Percentiles rank a stretch among this genome's conserved stretches.
phyloP scores from a whole-genome alignment of 225 moss, liverwort and hornwort genomes.

The Physcomitrellopsis africana region DNA sequence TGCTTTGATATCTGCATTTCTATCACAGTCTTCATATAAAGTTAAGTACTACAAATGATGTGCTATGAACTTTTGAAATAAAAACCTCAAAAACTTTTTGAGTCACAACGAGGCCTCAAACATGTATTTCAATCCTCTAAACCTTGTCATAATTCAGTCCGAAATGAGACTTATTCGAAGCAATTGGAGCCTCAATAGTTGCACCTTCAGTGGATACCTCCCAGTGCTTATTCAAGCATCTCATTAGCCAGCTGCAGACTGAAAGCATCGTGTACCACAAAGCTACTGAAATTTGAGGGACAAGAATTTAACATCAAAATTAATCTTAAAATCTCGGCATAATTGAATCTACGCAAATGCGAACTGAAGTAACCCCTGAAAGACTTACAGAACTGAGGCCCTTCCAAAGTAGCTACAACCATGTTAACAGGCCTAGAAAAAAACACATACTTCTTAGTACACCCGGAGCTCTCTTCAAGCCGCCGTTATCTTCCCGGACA shows the following conservation, averaged over 20 bases:
- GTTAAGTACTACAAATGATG: conserved; percentile 51
- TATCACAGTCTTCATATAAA: conserved; percentile 71
- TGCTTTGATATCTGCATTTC: conserved; percentile 70
- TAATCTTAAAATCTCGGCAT: conserved; percentile 20
- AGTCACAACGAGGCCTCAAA: conserved; percentile 9
- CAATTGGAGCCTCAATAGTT: neutral
- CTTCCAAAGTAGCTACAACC: conserved; percentile 12
- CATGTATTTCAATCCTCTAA: neutral
- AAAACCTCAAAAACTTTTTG: neutral
- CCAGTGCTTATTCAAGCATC: neutral
- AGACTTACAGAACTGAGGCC: neutral
- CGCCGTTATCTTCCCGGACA: neutral
- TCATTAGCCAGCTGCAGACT: neutral
- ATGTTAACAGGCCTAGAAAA: neutral
- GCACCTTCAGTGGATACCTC: neutral
- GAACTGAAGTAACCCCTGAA: neutral
- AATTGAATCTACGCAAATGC: neutral
- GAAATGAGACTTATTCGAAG: neutral
- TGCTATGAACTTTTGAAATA: neutral
- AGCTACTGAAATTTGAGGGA: neutral
- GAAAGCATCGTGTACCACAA: neutral
- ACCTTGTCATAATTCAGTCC: neutral
- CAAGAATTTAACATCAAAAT: neutral
- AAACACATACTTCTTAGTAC: neutral
- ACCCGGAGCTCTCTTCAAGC: neutral